Percentiles rank a stretch among this genome's conserved stretches.
Evolutionary conservation across 1,139 yeast species (phyloP).

Genomic region (Diutina catenulata): DNA sequence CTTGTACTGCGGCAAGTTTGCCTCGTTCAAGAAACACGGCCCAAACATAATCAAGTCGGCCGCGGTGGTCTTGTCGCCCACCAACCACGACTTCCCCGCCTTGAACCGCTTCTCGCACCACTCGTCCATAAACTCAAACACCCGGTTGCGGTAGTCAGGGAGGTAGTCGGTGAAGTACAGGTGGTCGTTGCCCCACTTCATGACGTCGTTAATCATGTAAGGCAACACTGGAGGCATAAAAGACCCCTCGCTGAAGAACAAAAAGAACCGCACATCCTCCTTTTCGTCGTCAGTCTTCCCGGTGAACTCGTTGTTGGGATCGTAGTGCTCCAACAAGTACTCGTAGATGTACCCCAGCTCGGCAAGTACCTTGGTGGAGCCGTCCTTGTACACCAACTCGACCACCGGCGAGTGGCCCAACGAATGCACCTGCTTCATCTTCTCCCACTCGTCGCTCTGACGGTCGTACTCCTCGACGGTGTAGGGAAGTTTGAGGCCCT

Average conservation of each 20-base stretch:
- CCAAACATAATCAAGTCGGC: not conserved
- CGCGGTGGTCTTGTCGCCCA: not conserved
- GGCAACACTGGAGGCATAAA: not conserved
- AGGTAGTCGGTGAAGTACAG: not conserved
- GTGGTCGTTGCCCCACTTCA: not conserved
- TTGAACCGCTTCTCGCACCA: not conserved
- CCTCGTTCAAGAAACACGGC: too few relatives aligned
- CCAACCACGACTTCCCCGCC: not conserved
- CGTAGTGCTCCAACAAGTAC: not conserved
- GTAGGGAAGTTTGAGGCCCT: not conserved
- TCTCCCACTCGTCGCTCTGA: not conserved
- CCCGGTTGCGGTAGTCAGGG: not conserved
- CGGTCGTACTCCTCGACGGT: not conserved
- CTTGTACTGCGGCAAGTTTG: too few relatives aligned
- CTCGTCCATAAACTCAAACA: not conserved
- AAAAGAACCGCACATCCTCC: not conserved
- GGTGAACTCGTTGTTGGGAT: not conserved
- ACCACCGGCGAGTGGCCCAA: not conserved
- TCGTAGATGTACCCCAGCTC: constrained; percentile 1
- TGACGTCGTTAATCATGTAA: not conserved
- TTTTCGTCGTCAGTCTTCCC: not conserved
- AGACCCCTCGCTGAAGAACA: not conserved
- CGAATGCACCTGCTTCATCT: not conserved
- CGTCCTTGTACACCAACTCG: not conserved
- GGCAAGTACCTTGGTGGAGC: not conserved